Evolutionary conservation across 805 yeast genomes (phyloP), one percentile per base, ranked within the genome.

Genomic region (Yarrowia sp.): DNA sequence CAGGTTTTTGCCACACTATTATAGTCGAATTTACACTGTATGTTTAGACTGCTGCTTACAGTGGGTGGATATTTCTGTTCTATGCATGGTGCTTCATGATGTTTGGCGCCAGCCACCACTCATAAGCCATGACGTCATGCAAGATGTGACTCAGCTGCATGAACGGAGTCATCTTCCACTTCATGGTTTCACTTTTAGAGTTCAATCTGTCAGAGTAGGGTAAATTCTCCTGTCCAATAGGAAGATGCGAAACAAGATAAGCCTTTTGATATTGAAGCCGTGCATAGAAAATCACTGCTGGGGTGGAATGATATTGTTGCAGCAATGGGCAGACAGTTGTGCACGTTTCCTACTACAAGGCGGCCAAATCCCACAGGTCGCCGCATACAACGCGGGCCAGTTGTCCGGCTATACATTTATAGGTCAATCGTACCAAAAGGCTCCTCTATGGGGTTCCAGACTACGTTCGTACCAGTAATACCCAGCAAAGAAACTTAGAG

Each of bases 131-230:
- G 58, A 38, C 58, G 30, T 38, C 58, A 52, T 52, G 43, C 43
- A 52, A 17, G 42, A 52, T 52, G 20, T 38, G 58, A 52, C 58
- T 52, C 58, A 38, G 14, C 2, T 52, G 58, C 43, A 52, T 13
- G 15, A 19, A 6, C 8, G 8, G 58, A 52, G 43, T 52, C 58
- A 38, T 17, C 9, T 46, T 17, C 17, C 10, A 46, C 20, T n/a
- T 6, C 9, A 10, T 13, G 42, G 9, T 7, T 17, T 1, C 3
- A 3, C 1, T 3, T 8, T 10, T 52, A 52, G 20, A n/a, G 43
- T 52, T 36, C 43, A 52, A 38, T 52, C 1, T 36, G n/a, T 14
- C 2, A 20, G 13, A n/a, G 58, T 52, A 52, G 58, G 58, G 58
- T 52, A 52, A 52, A 1, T 9, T 5, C 13, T 3, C 30, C 34